phyloP scores from a whole-genome alignment of 805 yeast genomes.

The Wickerhamomyces canadensis region DNA sequence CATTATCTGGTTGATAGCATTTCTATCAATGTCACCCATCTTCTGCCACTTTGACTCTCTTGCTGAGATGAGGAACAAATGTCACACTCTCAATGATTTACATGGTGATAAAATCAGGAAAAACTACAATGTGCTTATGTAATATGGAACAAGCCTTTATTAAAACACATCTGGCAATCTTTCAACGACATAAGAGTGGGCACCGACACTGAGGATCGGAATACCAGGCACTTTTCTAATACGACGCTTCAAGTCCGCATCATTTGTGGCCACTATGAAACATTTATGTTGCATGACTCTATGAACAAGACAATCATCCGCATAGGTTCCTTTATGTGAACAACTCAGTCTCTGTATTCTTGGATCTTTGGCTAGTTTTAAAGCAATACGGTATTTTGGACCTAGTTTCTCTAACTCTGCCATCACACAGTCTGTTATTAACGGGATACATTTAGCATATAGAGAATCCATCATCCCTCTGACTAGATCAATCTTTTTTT shows the following conservation, averaged over 20 bases:
- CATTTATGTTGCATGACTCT: constrained; percentile 95
- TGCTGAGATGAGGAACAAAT: neutral
- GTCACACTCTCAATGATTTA: too few relatives aligned
- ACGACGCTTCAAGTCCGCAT: constrained; percentile 92
- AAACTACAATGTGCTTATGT: too few relatives aligned
- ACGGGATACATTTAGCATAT: constrained; percentile 91
- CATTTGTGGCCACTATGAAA: constrained; percentile 95
- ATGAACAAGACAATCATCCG: constrained; percentile 94
- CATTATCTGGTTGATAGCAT: constrained; percentile 1
- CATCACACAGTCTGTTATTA: constrained; percentile 95
- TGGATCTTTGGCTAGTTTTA: constrained; percentile 90
- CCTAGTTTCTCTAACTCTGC: constrained; percentile 97
- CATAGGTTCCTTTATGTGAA: constrained; percentile 93
- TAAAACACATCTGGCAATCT: constrained; percentile 91
- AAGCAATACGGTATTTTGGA: constrained; percentile 89
- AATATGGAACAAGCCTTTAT: too few relatives aligned
- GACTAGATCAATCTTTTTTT: constrained; percentile 90
- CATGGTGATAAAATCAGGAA: too few relatives aligned
- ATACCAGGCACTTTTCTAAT: constrained; percentile 96
- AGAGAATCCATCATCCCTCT: constrained; percentile 96
- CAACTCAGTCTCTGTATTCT: constrained; percentile 83
- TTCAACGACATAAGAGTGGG: constrained; percentile 87
- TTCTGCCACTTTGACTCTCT: neutral
- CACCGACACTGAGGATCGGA: constrained; percentile 95
- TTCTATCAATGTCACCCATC: neutral